Evolutionary conservation across 208 protist genomes (phyloP).

Genomic region (Trypanosoma avium): DNA sequence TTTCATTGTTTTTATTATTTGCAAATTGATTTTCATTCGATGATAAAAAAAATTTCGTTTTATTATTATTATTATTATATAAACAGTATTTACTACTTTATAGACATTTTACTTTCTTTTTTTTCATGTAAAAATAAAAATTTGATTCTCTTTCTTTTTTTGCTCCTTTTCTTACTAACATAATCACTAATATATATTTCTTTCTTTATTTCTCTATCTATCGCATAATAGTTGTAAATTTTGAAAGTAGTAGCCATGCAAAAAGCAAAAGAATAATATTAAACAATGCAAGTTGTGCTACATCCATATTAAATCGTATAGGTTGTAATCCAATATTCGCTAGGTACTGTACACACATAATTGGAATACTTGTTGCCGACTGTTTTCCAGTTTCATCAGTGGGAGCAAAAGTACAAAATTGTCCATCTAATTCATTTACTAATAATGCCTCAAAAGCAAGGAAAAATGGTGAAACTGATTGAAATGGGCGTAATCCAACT

Average conservation of each 20-base stretch:
- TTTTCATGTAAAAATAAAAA: background rate
- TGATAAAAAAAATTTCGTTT: no score
- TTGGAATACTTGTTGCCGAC: conserved; percentile 51
- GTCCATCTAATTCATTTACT: conserved; percentile 91
- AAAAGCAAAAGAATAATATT: conserved; percentile 47
- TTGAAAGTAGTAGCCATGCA: conserved; percentile 66
- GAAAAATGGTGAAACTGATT: conserved; percentile 85
- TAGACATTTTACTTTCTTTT: no score
- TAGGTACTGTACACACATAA: conserved; percentile 89
- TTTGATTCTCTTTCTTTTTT: background rate
- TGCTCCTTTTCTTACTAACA: background rate
- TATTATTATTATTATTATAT: no score
- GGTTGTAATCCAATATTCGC: conserved; percentile 78
- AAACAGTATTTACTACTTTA: no score
- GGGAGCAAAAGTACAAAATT: conserved; percentile 77
- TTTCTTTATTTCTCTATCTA: conserved; percentile 16
- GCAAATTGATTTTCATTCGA: no score
- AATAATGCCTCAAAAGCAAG: conserved; percentile 90
- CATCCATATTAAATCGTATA: conserved; percentile 65
- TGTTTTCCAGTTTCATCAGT: conserved; percentile 76
- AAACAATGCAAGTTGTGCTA: conserved; percentile 71
- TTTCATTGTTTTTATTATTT: no score
- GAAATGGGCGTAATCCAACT: conserved; percentile 51
- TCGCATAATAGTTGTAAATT: conserved; percentile 60
- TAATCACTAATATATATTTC: background rate